Base-by-base conservation (phyloP, 129 eudicot species). In the Flaveria trinervia region DNA sequence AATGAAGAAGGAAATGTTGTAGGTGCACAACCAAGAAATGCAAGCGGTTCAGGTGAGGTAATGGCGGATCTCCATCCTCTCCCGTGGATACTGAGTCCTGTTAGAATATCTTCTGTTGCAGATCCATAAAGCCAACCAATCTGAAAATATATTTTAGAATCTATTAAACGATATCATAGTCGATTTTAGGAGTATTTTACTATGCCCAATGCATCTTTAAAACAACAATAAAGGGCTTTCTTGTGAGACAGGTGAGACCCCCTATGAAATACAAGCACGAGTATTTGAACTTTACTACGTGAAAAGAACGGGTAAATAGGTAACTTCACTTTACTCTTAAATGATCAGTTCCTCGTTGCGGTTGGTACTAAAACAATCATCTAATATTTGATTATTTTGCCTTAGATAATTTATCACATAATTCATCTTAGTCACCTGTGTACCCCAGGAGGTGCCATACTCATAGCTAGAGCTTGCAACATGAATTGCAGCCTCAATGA, bases 111-210 rank as follows among this genome's bases (percentile, higher is more conserved):
- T 72, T 88, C 92, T 1, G 87, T 44, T 68, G 82, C 71, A 3
- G 92, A 85, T 67, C 92, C 92, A 70, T 88, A 88, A 25, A 77
- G 76, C 87, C 87, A 85, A 43, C 92, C 92, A 22, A 88, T 68
- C 92, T 88, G 75, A 72, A 11, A 72, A 55, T 55, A 46, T 28
- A 30, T 33, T 39, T 44, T 23, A 30, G 36, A 30, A 30, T 30
- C 36, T 56, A 9, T 56, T 9, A 9, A 57, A 22, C 5, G 28
- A 57, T 22, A 20, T 57, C 12, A 14, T 20, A 57, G 9, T 57
- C 22, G 30, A 9, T 57, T 20, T 20, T 20, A 20, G 22, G 22
- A 20, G 22, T 20, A 20, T 20, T 20, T 57, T 57, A 20, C 28
- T 18, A 56, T n/a, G 59, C 59, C 7, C 9, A 52, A 52, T 1